These are phyloP conservation scores for Colletotrichum tanaceti DNA, from an alignment of 2,329 filamentous ascomycete genomes.

Conservation along the genomic window DNA sequence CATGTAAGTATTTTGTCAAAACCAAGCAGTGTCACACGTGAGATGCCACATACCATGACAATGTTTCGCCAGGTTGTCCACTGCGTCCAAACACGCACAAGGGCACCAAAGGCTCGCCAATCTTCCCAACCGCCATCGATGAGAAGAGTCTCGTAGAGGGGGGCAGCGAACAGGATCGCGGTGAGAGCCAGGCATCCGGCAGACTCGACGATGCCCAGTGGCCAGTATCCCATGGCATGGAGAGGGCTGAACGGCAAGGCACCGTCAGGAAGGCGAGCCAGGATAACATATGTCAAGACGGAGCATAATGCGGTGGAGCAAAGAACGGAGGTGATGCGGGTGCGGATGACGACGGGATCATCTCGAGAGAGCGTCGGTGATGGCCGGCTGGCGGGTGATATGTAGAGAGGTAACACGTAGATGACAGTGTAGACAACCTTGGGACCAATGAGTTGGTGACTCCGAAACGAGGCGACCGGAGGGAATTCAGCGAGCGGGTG, in stretches of 20 bases:
- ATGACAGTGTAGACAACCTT: conserved; percentile 84
- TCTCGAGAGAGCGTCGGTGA: conserved; percentile 84
- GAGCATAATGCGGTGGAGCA: conserved; percentile 78
- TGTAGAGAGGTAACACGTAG: conserved; percentile 93
- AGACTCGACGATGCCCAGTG: conserved; percentile 74
- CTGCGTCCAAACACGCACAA: conserved; percentile 72
- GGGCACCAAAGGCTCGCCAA: conserved; percentile 68
- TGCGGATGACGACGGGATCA: conserved; percentile 88
- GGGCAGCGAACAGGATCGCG: conserved; percentile 82
- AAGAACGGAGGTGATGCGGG: conserved; percentile 83
- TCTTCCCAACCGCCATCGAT: conserved; percentile 77
- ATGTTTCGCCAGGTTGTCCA: conserved; percentile 90
- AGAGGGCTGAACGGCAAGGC: conserved; percentile 66
- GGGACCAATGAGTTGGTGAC: conserved; percentile 30
- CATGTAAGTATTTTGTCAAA: conserved; percentile 1
- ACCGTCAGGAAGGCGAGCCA: conserved; percentile 56
- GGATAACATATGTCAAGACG: conserved; percentile 72
- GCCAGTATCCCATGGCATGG: conserved; percentile 84
- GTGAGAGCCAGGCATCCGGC: conserved; percentile 76
- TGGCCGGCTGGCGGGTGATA: conserved; percentile 81
- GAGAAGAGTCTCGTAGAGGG: conserved; percentile 82
- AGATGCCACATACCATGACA: conserved; percentile 74
- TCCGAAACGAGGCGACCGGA: neutral
- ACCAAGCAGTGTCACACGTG: conserved; percentile 13
- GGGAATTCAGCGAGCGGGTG: too few species aligned